These are phyloP conservation scores for Trichosporon coremiiforme DNA, from an alignment of 1,284 basidiomycete species.

Conservation along the genomic window DNA sequence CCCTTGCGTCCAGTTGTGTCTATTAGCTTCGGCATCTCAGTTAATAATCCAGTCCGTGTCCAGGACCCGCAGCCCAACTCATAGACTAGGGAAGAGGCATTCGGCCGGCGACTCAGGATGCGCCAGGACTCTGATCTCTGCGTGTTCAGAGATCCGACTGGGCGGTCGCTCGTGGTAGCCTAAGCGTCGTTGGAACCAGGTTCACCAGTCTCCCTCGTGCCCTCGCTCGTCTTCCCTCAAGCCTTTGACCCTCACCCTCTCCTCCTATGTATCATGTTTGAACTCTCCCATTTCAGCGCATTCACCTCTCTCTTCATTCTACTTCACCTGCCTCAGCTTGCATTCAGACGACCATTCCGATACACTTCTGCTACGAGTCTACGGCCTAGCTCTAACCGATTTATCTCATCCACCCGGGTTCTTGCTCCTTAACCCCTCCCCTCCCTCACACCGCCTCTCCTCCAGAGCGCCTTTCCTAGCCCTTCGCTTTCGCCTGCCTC, in stretches of 20 bases:
- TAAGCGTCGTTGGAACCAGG: slow-evolving; percentile 7
- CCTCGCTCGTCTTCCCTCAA: background rate
- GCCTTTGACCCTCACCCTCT: background rate
- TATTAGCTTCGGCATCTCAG: slow-evolving; percentile 17
- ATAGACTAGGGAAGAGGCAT: background rate
- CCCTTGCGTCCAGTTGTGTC: slow-evolving; percentile 1
- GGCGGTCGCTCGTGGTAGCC: background rate
- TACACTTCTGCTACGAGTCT: background rate
- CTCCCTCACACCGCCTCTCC: background rate
- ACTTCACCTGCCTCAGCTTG: background rate
- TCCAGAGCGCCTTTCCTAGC: background rate
- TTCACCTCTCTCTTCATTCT: background rate
- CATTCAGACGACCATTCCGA: background rate
- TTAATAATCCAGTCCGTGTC: background rate
- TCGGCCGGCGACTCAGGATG: background rate
- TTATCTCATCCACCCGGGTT: slow-evolving; percentile 4
- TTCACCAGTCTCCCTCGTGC: background rate
- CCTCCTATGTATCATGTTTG: slow-evolving; percentile 7
- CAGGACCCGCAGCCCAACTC: slow-evolving; percentile 3
- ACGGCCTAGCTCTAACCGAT: background rate
- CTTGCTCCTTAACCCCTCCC: background rate
- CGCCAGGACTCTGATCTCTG: background rate
- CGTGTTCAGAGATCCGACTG: background rate
- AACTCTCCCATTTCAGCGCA: background rate
- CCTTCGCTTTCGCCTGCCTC: background rate